Conservation (phyloP, 495 filamentous ascomycete genomes). For the Daldinia concentrica region DNA sequence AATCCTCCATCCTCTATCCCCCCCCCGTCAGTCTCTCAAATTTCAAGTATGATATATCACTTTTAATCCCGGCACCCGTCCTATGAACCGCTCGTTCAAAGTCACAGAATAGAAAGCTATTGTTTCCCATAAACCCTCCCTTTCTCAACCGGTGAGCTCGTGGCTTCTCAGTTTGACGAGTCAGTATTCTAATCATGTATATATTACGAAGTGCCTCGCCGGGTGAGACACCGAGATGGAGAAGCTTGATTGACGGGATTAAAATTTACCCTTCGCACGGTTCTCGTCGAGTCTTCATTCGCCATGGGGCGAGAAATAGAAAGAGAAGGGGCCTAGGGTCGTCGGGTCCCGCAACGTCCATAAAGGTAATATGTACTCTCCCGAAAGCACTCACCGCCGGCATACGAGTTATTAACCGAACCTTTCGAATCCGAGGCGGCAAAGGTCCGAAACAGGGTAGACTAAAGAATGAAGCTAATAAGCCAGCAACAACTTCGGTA, state of each 20-base stretch:
- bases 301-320: neutral
- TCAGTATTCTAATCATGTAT: slow-evolving; percentile 17
- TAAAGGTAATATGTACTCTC: slow-evolving; percentile 1
- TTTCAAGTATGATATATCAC: slow-evolving; percentile 41
- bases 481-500: slow-evolving; percentile 27
- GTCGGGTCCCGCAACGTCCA: slow-evolving; percentile 24
- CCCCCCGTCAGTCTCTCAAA: slow-evolving; percentile 12
- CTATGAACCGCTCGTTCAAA: slow-evolving; percentile 31
- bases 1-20: slow-evolving; percentile 4
- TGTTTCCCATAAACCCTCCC: slow-evolving; percentile 20
- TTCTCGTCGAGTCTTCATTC: slow-evolving; percentile 16
- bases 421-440: slow-evolving; percentile 8
- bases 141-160: slow-evolving; percentile 18
- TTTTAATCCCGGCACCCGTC: slow-evolving; percentile 38
- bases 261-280: slow-evolving; percentile 9
- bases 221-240: slow-evolving; percentile 22
- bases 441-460: slow-evolving; percentile 16
- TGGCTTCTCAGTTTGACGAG: slow-evolving; percentile 36
- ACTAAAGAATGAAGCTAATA: slow-evolving; percentile 14
- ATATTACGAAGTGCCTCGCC: slow-evolving; percentile 16
- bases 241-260: slow-evolving; percentile 3
- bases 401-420: slow-evolving; percentile 10
- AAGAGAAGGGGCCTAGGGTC: neutral
- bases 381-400: slow-evolving; percentile 28
- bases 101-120: slow-evolving; percentile 15